phyloP scores from a whole-genome alignment of 2,329 filamentous ascomycete species.

The Fulvia fulva region DNA sequence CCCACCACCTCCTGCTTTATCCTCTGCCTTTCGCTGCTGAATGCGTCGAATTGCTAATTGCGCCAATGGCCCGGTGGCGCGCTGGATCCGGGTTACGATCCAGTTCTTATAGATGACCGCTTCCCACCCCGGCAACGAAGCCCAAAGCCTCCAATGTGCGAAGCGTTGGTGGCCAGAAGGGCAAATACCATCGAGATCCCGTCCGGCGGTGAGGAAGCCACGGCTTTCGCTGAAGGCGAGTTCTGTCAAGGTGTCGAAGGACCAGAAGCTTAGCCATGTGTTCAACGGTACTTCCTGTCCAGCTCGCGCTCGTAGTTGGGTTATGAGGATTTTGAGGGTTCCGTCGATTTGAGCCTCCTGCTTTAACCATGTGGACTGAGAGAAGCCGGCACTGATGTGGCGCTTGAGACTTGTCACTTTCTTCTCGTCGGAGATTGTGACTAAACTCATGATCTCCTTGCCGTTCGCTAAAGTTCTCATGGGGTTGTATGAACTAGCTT shows the following conservation, averaged over 20 bases:
- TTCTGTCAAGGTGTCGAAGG: constrained; percentile 12
- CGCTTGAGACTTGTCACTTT: constrained; percentile 11
- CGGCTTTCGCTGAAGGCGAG: constrained; percentile 12
- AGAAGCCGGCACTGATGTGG: constrained; percentile 13
- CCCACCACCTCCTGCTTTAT: background rate
- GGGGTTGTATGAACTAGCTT: constrained; percentile 8
- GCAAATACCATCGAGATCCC: constrained; percentile 11
- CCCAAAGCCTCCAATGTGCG: constrained; percentile 13
- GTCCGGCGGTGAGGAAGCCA: constrained; percentile 4
- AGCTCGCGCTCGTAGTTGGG: constrained; percentile 1
- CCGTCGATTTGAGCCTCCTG: constrained; percentile 14
- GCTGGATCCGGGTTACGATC: background rate
- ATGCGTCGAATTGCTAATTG: constrained; percentile 6
- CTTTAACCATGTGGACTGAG: constrained; percentile 10
- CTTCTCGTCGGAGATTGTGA: constrained; percentile 11
- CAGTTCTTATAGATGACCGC: constrained; percentile 12
- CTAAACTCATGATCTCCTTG: constrained; percentile 8
- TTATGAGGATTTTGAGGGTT: constrained; percentile 6
- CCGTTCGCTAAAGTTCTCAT: constrained; percentile 11
- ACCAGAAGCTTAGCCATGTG: constrained; percentile 11
- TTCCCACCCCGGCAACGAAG: constrained; percentile 6
- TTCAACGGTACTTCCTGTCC: background rate
- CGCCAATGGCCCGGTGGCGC: constrained; percentile 1
- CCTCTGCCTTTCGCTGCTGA: background rate
- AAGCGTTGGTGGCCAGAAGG: constrained; percentile 4